Conservation (phyloP, 768 basidiomycete genomes). For the Pilatotrama ljubarskyi region DNA sequence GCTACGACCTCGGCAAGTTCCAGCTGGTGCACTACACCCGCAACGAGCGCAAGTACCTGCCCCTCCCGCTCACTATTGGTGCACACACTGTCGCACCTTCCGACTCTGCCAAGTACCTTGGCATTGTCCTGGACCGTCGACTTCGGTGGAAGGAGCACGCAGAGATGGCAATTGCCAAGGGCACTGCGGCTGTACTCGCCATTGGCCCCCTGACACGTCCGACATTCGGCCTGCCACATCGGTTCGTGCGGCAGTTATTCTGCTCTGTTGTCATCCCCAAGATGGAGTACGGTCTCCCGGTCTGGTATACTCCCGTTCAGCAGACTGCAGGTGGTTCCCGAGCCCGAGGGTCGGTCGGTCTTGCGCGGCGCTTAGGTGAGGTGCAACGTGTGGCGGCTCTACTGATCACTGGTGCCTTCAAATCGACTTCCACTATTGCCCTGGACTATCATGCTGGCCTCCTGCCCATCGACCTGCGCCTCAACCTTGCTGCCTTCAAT, state of each 20-base stretch:
- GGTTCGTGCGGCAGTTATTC: neutral
- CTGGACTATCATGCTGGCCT: constrained; percentile 25
- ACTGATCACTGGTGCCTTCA: constrained; percentile 28
- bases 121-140: neutral
- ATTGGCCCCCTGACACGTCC: neutral
- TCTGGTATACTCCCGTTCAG: neutral
- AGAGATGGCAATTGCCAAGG: neutral
- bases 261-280: neutral
- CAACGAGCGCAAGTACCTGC: neutral
- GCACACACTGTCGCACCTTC: neutral
- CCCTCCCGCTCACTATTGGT: neutral
- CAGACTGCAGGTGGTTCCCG: neutral
- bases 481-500: constrained; percentile 14
- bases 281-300: neutral
- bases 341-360: neutral
- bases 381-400: constrained; percentile 27
- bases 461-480: constrained; percentile 18
- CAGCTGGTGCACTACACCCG: neutral
- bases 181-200: neutral
- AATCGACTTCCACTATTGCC: constrained; percentile 24
- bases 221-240: neutral
- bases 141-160: neutral
- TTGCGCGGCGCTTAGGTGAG: neutral
- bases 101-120: neutral
- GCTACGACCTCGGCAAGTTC: neutral